Evolutionary conservation across 768 basidiomycete genomes (phyloP).

Genomic region (Tylopilus plumbeoviolaceoides): DNA sequence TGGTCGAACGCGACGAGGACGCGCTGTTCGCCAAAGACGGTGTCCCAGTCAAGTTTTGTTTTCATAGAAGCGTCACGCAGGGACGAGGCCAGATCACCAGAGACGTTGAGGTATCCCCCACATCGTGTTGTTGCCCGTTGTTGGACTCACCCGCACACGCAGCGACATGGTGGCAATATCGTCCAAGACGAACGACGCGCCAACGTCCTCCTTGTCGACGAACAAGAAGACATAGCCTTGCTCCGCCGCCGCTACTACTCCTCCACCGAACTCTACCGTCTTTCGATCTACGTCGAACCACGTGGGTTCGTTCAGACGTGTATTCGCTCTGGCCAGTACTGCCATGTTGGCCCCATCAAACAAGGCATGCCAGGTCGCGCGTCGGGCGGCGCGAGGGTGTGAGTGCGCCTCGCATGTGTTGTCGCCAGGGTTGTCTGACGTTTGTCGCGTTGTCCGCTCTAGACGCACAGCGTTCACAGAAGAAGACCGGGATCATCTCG

Average conservation of each 20-base stretch:
- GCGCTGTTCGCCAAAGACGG: slow-evolving; percentile 24
- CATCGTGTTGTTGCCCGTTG: background rate
- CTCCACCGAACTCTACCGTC: slow-evolving; percentile 15
- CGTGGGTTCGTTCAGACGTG: slow-evolving; percentile 26
- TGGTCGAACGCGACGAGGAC: background rate
- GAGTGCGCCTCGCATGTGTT: background rate
- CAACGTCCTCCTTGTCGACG: slow-evolving; percentile 29
- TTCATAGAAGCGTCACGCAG: slow-evolving; percentile 25
- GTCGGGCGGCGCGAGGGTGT: slow-evolving; percentile 1
- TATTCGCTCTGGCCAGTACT: slow-evolving; percentile 12
- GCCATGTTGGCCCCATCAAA: background rate
- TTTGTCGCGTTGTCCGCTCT: background rate
- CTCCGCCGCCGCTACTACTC: slow-evolving; percentile 26
- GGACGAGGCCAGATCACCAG: slow-evolving; percentile 17
- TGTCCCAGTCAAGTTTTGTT: slow-evolving; percentile 22
- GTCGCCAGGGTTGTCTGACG: background rate
- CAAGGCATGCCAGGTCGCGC: slow-evolving; percentile 25
- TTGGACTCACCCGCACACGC: too few species aligned
- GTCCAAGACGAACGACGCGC: slow-evolving; percentile 12
- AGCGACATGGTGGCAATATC: slow-evolving; percentile 24
- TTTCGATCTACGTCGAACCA: slow-evolving; percentile 19
- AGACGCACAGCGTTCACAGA: slow-evolving; percentile 33
- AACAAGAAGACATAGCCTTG: slow-evolving; percentile 23
- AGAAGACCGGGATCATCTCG: slow-evolving; percentile 41
- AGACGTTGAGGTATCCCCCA: slow-evolving; percentile 18